phyloP scores from a whole-genome alignment of 106 monocot genomes.

The Posidonia australis region DNA sequence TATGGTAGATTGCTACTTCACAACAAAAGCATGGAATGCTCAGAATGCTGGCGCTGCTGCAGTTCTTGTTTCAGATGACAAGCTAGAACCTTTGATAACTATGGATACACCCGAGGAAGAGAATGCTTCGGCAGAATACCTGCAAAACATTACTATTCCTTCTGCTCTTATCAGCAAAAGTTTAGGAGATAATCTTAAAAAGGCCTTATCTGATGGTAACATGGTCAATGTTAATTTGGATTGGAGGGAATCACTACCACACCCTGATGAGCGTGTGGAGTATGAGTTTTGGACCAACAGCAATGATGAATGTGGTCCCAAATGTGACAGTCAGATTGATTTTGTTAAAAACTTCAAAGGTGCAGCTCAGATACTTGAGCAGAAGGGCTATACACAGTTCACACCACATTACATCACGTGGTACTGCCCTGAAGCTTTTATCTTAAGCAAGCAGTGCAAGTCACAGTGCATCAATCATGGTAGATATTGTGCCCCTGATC shows the following conservation, averaged over 20 bases:
- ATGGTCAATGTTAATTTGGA: conserved; percentile 98
- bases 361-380: conserved; percentile 82
- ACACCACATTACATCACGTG: conserved; percentile 99
- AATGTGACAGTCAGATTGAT: conserved; percentile 79
- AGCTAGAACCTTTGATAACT: conserved; percentile 77
- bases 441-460: conserved; percentile 84
- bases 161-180: conserved; percentile 74
- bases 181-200: conserved; percentile 70
- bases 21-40: conserved; percentile 91
- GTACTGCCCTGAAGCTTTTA: conserved; percentile 85
- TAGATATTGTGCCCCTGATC: conserved; percentile 96
- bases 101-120: conserved; percentile 96
- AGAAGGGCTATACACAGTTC: conserved; percentile 88
- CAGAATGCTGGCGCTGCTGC: conserved; percentile 91
- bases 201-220: conserved; percentile 57
- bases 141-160: conserved; percentile 90
- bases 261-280: conserved; percentile 96
- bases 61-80: conserved; percentile 84
- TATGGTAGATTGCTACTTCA: conserved; percentile 47
- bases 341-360: conserved; percentile 89
- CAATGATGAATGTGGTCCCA: conserved; percentile 94
- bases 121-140: conserved; percentile 60
- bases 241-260: conserved; percentile 96
- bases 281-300: conserved; percentile 98
- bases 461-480: conserved; percentile 98